Evolutionary conservation across 2,329 filamentous ascomycete genomes (phyloP), one percentile per base, ranked within the genome.

Genomic region (Aspergillus calidoustus): DNA sequence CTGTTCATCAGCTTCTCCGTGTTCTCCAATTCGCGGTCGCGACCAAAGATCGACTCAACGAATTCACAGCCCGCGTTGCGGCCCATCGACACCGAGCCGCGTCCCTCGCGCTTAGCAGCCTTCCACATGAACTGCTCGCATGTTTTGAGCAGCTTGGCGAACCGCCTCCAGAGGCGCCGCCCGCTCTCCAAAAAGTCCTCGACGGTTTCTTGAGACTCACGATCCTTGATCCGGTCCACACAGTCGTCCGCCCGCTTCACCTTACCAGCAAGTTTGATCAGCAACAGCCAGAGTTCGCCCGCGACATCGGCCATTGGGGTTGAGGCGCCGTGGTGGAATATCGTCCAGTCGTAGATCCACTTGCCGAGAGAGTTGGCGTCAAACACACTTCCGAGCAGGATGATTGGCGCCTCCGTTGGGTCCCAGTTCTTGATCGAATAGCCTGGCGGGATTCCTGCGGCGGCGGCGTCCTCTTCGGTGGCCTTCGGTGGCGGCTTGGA

Each of bases 301-400:
- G 95, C 93, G 78, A 96, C 89, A 68, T 97, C 93, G 57, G 93
- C 87, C 73, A 97, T 91, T 54, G 93, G 91, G 11, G 91, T 92
- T 46, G 87, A 86, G 15, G 92, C 87, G 43, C 92, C 92, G 69
- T 96, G 89, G 76, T 90, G 89, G 81, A 92, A 97, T 66, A 97
- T 92, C 19, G 95, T 97, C 95, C 95, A 99, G 84, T 98, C 95
- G 79, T 97, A 99, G 74, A 99, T 96, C 95, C 95, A 99, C 81
- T 97, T 97, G 73, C 95, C 95, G 31, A 99, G 85, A 28, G 92
- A 97, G 84, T 98, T 97, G 73, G 94, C 92, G 75, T 98, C 95
- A 74, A 98, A 98, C 60, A 98, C 95, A 74, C 92, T 96, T 54
- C 95, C 95, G 23, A 98, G 85, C 28, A 99, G 86, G 74, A 97